Percentiles rank a stretch among this genome's conserved stretches.
Conservation (phyloP, 495 filamentous ascomycete genomes). For the Aspergillus haitiensis region DNA sequence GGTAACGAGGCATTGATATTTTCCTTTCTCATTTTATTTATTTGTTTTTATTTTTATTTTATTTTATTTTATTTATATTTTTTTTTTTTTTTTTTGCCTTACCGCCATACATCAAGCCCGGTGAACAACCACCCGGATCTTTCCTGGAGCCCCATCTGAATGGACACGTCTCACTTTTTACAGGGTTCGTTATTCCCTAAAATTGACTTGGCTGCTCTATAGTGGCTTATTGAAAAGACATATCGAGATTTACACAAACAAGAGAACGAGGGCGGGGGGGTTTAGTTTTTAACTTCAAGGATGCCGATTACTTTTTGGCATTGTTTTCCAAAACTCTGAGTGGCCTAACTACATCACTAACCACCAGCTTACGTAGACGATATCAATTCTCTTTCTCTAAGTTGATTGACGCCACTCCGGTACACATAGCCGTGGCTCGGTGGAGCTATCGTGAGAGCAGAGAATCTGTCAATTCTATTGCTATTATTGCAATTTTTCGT, state of each 20-base stretch:
- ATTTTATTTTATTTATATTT: too few species aligned
- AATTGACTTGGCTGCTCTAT: not conserved
- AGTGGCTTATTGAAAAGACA: not conserved
- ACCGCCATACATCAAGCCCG: not conserved
- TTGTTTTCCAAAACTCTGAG: not conserved
- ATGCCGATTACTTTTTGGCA: not conserved
- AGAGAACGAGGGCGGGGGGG: not conserved
- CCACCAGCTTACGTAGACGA: not conserved
- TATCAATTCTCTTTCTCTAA: not conserved
- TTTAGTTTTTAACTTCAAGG: not conserved
- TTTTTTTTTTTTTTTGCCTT: slow-evolving; percentile 2
- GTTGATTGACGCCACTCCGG: not conserved
- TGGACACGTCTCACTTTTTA: slow-evolving; percentile 21
- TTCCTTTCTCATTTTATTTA: not conserved
- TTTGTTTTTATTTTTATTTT: too few species aligned
- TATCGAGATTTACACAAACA: not conserved
- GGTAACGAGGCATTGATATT: not conserved
- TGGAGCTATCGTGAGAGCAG: not conserved
- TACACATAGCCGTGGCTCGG: slow-evolving; percentile 1
- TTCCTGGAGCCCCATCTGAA: slow-evolving; percentile 17
- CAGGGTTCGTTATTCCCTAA: not conserved
- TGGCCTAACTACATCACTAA: not conserved
- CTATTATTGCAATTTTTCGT: not conserved
- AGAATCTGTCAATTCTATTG: too few species aligned
- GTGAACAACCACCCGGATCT: slow-evolving; percentile 7